These are phyloP conservation scores for Metschnikowia similis DNA, from an alignment of 805 yeast species.

Conservation along the genomic window DNA sequence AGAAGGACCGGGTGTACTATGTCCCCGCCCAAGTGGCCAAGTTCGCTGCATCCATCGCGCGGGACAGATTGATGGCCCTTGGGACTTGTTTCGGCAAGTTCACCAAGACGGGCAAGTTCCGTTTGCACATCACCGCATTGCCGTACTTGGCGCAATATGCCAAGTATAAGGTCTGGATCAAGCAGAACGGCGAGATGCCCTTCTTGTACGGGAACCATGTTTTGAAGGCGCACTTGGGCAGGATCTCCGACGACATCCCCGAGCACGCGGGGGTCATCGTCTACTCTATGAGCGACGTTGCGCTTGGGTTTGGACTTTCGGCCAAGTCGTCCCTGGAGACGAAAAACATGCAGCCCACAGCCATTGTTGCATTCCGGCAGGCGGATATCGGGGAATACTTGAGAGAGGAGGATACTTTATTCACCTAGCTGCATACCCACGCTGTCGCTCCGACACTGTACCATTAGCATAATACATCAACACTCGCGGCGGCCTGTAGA, in stretches of 20 bases:
- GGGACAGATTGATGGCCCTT: constrained; percentile 85
- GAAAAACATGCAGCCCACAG: constrained; percentile 85
- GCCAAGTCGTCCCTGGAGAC: constrained; percentile 89
- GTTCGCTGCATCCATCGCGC: constrained; percentile 84
- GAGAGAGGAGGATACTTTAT: constrained; percentile 95
- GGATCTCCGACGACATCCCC: constrained; percentile 95
- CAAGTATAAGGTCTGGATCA: constrained; percentile 92
- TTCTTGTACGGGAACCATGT: constrained; percentile 95
- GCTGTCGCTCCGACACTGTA: constrained; percentile 1
- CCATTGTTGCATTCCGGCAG: constrained; percentile 92
- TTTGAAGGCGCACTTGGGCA: constrained; percentile 92
- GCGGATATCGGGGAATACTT: constrained; percentile 96
- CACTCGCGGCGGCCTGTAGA: neutral
- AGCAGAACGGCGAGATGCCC: constrained; percentile 98
- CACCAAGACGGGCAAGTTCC: constrained; percentile 95
- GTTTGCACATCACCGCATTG: constrained; percentile 90
- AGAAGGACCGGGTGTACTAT: constrained; percentile 94
- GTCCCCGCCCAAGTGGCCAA: constrained; percentile 79
- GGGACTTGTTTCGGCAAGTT: constrained; percentile 95
- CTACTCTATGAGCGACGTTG: constrained; percentile 85
- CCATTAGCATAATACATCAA: constrained; percentile 11
- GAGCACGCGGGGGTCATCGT: constrained; percentile 96
- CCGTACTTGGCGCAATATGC: constrained; percentile 82
- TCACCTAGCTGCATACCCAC: constrained; percentile 45
- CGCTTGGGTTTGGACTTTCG: constrained; percentile 93